Percentiles rank a stretch among this genome's conserved stretches.
Conservation (phyloP, 2,329 filamentous ascomycete species). For the Neonectria coccinea region DNA sequence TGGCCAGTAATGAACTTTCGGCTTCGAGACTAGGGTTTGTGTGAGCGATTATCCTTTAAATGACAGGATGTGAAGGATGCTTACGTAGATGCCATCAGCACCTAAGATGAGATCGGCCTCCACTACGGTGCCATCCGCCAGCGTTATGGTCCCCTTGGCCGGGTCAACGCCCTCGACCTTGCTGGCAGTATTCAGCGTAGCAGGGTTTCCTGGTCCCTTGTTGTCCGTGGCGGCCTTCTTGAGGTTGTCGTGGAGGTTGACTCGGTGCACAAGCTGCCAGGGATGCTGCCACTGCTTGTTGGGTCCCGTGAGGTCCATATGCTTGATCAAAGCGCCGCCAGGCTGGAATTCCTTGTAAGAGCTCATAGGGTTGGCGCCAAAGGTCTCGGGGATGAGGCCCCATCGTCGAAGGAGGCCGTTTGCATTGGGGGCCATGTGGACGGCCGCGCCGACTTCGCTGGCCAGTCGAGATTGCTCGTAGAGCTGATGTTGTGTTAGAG, state of each 20-base stretch:
- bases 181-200: conserved; percentile 53
- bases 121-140: conserved; percentile 58
- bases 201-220: conserved; percentile 52
- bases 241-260: conserved; percentile 62
- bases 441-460: conserved; percentile 68
- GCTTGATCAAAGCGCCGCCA: conserved; percentile 51
- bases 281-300: conserved; percentile 59
- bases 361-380: conserved; percentile 53
- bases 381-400: conserved; percentile 53
- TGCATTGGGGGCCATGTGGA: conserved; percentile 71
- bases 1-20: conserved; percentile 41
- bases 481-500: conserved; percentile 54
- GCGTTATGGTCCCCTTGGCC: conserved; percentile 53
- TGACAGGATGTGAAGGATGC: conserved; percentile 15
- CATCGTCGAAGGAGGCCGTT: conserved; percentile 65
- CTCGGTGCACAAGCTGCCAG: conserved; percentile 64
- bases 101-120: conserved; percentile 64
- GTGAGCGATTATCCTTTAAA: background rate
- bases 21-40: conserved; percentile 35
- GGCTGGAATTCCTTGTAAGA: conserved; percentile 52
- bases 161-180: conserved; percentile 59
- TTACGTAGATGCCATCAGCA: conserved; percentile 65
- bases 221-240: conserved; percentile 56
- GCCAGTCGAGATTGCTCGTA: conserved; percentile 68
- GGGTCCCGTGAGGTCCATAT: conserved; percentile 49